Evolutionary conservation across 371 early-diverging fungal genomes (phyloP).

Genomic region (Amoeboaphelidium protococcarum): DNA sequence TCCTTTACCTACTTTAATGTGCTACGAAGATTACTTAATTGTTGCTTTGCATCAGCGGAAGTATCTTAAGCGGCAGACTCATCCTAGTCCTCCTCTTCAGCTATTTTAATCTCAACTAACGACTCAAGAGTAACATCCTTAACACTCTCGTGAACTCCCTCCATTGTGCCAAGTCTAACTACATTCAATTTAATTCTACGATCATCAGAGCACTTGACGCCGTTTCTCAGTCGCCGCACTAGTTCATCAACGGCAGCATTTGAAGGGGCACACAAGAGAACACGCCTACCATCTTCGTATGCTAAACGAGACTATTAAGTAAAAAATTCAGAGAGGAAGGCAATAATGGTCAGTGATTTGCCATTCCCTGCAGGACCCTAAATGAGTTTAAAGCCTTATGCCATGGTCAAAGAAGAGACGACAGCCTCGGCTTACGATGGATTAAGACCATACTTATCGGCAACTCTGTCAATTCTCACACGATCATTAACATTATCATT

Average conservation of each 20-base stretch:
- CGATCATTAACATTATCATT: too few relatives aligned
- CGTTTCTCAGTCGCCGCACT: constrained; percentile 20
- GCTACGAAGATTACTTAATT: constrained; percentile 13
- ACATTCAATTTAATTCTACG: constrained; percentile 14
- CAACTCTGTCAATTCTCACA: too few relatives aligned
- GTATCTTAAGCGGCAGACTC: not conserved
- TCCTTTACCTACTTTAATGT: constrained; percentile 10
- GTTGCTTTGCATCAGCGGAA: constrained; percentile 5
- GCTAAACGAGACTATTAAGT: too few relatives aligned
- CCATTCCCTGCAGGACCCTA: too few relatives aligned
- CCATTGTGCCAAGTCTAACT: constrained; percentile 53
- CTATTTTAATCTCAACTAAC: constrained; percentile 4
- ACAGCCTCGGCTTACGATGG: too few relatives aligned
- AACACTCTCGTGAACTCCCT: constrained; percentile 39
- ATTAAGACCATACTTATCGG: too few relatives aligned
- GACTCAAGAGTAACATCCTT: constrained; percentile 38
- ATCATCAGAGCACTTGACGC: constrained; percentile 32
- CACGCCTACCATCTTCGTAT: too few relatives aligned
- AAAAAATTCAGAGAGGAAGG: too few relatives aligned
- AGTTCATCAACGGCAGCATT: constrained; percentile 96
- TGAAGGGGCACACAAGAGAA: constrained; percentile 84
- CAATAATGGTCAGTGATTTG: too few relatives aligned
- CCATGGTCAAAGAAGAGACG: too few relatives aligned
- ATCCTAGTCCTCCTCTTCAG: constrained; percentile 4
- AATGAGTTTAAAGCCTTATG: too few relatives aligned